Evolutionary conservation across 148 eudicot genomes (phyloP).

Genomic region (Chenopodium formosanum): DNA sequence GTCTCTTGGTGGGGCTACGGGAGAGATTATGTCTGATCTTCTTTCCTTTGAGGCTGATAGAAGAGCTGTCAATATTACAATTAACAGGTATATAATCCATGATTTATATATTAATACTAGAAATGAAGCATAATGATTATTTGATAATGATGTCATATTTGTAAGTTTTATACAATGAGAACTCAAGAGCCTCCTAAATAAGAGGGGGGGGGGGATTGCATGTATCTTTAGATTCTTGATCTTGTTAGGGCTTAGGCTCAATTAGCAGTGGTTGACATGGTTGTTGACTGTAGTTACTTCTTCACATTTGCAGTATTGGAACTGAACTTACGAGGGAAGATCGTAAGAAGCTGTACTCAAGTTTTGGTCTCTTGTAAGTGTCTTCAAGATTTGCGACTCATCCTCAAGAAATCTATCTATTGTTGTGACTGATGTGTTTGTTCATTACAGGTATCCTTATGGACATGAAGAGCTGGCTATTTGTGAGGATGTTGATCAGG

Average conservation of each 20-base stretch:
- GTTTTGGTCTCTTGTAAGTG: constrained; percentile 87
- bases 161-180: not conserved
- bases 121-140: not conserved
- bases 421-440: constrained; percentile 11
- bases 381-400: constrained; percentile 4
- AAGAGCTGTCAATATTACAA: constrained; percentile 95
- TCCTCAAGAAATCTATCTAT: not conserved
- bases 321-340: constrained; percentile 98
- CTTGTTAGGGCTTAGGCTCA: constrained; percentile 1
- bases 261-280: not conserved
- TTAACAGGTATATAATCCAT: constrained; percentile 58
- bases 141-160: not conserved
- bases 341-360: constrained; percentile 84
- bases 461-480: constrained; percentile 96
- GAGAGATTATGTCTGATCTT: constrained; percentile 97
- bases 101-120: not conserved
- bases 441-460: constrained; percentile 67
- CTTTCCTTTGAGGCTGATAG: constrained; percentile 97
- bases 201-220: not conserved
- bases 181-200: not conserved
- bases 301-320: constrained; percentile 67
- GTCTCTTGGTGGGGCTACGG: constrained; percentile 99
- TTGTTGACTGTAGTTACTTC: constrained; percentile 6
- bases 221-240: not conserved
- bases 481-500: constrained; percentile 98